Base-by-base conservation (phyloP, 2,329 filamentous ascomycete species). In the Fusarium sp. region DNA sequence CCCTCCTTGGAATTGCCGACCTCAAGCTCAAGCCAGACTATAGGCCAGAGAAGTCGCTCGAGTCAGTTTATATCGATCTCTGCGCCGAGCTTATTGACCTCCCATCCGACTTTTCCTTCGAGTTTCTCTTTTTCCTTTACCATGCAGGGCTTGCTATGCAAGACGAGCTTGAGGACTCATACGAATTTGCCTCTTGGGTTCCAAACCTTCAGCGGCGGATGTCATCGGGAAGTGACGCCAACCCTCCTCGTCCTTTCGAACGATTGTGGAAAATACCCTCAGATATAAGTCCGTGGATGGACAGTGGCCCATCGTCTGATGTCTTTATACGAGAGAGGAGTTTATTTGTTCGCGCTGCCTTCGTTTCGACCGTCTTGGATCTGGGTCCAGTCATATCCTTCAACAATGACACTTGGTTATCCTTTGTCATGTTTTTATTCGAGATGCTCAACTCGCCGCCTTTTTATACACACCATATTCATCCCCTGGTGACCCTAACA, bases 111-210 rank as follows among this genome's bases (percentile, higher is more conserved):
- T 14, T 4, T 10, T 5, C 20, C n/a, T 2, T 15, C 4, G 4
- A 3, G 25, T 37, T 25, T 4, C 35, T 70, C 10, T n/a, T 20
- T 6, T 65, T 70, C 15, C 68, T 69, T 14, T 14, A 11, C 3
- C 9, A 25, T 12, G 38, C 58, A 0, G 68, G 65, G 1, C 40
- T 65, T 5, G 27, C 1, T 0, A 15, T 2, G 0, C 27, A 17
- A 4, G 10, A 37, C 1, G 1, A 38, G 2, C 11, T 11, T 4
- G 43, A n/a, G 27, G 3, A 37, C 2, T 4, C 17, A 4, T 54
- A 69, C 4, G 20, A 35, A 4, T 20, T 69, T 10, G 40, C 66
- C 4, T 65, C 59, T 4, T 70, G 68, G 68, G 66, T 57, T 4
- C 17, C 37, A 4, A 69, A 64, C 12, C 43, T 69, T 6, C 22